Base-by-base conservation (phyloP, 179 eudicot genomes). In the Heliamphora pulchella region DNA sequence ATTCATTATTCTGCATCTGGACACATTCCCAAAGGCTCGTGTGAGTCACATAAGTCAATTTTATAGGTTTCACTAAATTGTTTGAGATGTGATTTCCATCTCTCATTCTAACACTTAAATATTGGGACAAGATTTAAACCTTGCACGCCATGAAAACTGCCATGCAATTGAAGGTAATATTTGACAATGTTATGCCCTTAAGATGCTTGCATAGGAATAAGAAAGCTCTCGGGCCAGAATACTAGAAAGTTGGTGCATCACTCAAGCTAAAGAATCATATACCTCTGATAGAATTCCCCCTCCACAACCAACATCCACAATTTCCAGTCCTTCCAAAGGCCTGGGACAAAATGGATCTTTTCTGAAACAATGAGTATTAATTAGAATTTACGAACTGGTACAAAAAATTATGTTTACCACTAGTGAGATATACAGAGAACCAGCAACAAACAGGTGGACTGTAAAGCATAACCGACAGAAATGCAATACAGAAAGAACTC, bases 231-330 rank as follows among this genome's bases (percentile, higher is more conserved):
- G 58, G 58, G 14, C 47, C 22, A 46, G 59, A 71, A 47, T 15
- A 48, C 5, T 20, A 20, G 70, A 10, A 31, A 5, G 39, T 65
- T 6, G 2, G n/a, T 31, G 53, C 74, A 67, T 71, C 50, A 54
- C 18, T 31, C 44, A 47, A 46, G 58, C n/a, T 13, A 53, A 69
- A 59, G 8, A 75, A 58, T 14, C 43, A 39, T 20, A 81, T 86
- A 93, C 98, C 97, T 93, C 98, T 75, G 98, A 91, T 55, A 95
- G 66, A 78, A 95, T 89, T 65, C 98, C 98, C 82, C 98, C 98
- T 86, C 98, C 98, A 86, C 97, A 95, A 71, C 98, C 98, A 85
- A 95, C 95, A 85, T 95, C 98, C 44, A 91, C 86, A 85, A 93
- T 85, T 53, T 89, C 93, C 82, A 95, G 77, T 77, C 97, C 98